Evolutionary conservation across 2,329 filamentous ascomycete genomes (phyloP), one percentile per base, ranked within the genome.

Genomic region (Aspergillaceae sp.): DNA sequence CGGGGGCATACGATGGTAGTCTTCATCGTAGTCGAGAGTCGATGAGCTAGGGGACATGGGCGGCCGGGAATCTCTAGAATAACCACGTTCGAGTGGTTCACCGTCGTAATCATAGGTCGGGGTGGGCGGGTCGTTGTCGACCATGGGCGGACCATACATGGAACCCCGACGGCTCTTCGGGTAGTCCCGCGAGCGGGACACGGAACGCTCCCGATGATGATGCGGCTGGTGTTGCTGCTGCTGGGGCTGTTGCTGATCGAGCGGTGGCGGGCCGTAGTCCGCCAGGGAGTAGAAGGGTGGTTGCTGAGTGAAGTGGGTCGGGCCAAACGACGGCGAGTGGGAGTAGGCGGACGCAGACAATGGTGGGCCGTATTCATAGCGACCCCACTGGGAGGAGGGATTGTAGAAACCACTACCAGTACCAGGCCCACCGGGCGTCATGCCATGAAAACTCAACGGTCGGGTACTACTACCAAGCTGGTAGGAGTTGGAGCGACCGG

Each of bases 1-100:
- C 4, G 66, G 69, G 40, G 67, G 68, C 66, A 71, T 70, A 43
- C 56, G 64, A 48, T 69, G 67, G 44, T 59, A 69, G 41, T 71
- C 69, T 46, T 72, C 68, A 38, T 67, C 66, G 10, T 55, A 59
- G 7, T 62, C 58, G 41, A 56, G 59, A 8, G 48, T 47, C 26
- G 36, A 8, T 30, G 52, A 53, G 40, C 57, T 59, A 46, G 59
- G 54, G n/a, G 62, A 53, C 30, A 56, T 56, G 26, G 64, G 60
- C 3, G 57, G 55, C 34, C 62, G 62, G 29, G 51, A 35, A 36
- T 66, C 58, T 37, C 58, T 60, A 29, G 61, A 59, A 37, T 57
- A 44, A 42, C 52, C 52, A 36, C 51, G 54, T 40, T 67, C 61
- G 36, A 63, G 40, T 5, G 55, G 49, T n/a, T 59, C 56, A 2